phyloP scores from a whole-genome alignment of 2,329 filamentous ascomycete genomes.

The Immersiporthe knoxdaviesiana region DNA sequence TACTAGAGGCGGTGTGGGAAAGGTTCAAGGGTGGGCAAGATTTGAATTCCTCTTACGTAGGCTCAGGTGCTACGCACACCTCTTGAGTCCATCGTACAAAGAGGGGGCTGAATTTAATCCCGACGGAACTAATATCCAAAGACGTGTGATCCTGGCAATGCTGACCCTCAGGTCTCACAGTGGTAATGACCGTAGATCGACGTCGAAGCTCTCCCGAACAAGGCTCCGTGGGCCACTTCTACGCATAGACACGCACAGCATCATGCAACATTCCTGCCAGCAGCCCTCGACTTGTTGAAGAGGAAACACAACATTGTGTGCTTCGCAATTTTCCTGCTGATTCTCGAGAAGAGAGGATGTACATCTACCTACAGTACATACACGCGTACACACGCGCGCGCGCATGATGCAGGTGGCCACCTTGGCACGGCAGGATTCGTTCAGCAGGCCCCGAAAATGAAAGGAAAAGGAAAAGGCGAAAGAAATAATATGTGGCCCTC shows the following conservation, averaged over 20 bases:
- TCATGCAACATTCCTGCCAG: not conserved
- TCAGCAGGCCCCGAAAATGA: not conserved
- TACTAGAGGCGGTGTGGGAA: not conserved
- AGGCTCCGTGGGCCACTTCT: not conserved
- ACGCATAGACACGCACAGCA: not conserved
- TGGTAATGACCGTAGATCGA: not conserved
- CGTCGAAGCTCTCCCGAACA: not conserved
- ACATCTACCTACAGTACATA: not conserved
- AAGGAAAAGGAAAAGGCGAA: not conserved
- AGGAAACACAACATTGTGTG: not conserved
- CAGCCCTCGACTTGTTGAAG: not conserved
- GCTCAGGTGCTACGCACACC: not conserved
- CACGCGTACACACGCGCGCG: not conserved
- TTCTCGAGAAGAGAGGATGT: not conserved
- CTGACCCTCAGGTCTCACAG: not conserved
- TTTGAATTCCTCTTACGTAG: not conserved
- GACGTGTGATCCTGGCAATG: not conserved
- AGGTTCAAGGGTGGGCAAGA: not conserved
- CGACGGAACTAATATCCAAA: not conserved
- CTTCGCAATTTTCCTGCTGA: not conserved
- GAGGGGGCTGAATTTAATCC: not conserved
- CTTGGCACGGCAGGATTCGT: not conserved
- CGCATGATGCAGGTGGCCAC: not conserved
- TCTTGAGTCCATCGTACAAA: not conserved
- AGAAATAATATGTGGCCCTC: not conserved